Base-by-base conservation (phyloP, 1,139 yeast genomes). In the Pichia norvegensis region DNA sequence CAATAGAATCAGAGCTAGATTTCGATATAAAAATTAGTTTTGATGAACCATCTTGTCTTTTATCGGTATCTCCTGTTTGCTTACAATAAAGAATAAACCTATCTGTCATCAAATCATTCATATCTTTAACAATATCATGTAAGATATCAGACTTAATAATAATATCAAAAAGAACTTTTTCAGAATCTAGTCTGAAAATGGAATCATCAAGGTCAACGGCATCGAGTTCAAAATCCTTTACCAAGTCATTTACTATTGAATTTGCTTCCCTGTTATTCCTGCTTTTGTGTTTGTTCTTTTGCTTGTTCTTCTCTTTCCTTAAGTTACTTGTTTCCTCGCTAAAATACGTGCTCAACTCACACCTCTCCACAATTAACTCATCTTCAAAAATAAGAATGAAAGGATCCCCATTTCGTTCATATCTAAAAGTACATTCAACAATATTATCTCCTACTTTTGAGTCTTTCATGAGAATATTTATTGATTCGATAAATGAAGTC, bases 371-470 rank as follows among this genome's bases (percentile, higher is more conserved):
- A 53, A 86, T 77, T 43, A 72, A 63, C 2, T 75, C 72, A 59
- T 85, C 95, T 56, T 83, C 88, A 62, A 85, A 85, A 23, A 80
- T 81, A 21, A 86, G 63, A 1, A 78, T 69, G 47, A 87, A 75
- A 0, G 94, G 90, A 7, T 70, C 59, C 0, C 94, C 94, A 14
- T 70, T 70, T 0, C 86, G 74, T 40, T 67, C 63, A 52, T 76
- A 77, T 4, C 71, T 64, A 38, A 77, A 52, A 2, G 74, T 69
- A 50, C 78, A 73, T 49, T 70, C 73, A 1, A 70, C 78, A 31
- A 60, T 60, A 9, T 53, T 36, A 8, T 58, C 58, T 4, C 41
- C 17, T 4, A 42, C 29, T 9, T 57, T 63, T 43, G 55, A 58
- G 38, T 57, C 66, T 14, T 51, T 55, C 7, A 56, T 50, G 42